Conservation (phyloP, 2,329 filamentous ascomycete genomes). For the Hymenoscyphus albidus region DNA sequence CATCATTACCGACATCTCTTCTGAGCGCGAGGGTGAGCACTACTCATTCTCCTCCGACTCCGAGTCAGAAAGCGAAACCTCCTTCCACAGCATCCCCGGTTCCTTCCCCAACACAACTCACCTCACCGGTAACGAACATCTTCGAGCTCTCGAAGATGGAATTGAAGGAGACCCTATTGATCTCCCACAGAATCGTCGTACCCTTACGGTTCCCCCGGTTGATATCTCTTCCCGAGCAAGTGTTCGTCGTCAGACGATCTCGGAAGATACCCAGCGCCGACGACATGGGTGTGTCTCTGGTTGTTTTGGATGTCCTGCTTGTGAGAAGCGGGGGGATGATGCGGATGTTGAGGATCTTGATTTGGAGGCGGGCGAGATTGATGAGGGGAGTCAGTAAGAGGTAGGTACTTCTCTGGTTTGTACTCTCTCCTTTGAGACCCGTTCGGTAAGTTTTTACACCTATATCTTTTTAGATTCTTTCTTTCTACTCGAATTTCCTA, state of each 20-base stretch:
- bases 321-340: background rate
- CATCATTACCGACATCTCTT: background rate
- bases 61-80: background rate
- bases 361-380: background rate
- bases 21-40: background rate
- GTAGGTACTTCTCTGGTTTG: too few relatives aligned
- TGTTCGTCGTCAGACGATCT: background rate
- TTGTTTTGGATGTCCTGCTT: background rate
- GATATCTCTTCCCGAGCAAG: background rate
- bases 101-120: background rate
- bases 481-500: too few relatives aligned
- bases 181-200: background rate
- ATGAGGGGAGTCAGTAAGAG: background rate
- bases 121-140: background rate
- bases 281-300: background rate
- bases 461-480: too few relatives aligned
- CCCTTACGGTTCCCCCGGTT: background rate
- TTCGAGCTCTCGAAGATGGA: background rate
- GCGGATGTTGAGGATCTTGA: background rate
- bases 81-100: background rate
- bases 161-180: background rate
- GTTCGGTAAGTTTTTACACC: too few relatives aligned
- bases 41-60: background rate
- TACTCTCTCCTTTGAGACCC: too few relatives aligned
- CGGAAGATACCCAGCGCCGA: background rate